phyloP scores from a whole-genome alignment of 352 stramenopile species.

The Peronospora belbahrii region DNA sequence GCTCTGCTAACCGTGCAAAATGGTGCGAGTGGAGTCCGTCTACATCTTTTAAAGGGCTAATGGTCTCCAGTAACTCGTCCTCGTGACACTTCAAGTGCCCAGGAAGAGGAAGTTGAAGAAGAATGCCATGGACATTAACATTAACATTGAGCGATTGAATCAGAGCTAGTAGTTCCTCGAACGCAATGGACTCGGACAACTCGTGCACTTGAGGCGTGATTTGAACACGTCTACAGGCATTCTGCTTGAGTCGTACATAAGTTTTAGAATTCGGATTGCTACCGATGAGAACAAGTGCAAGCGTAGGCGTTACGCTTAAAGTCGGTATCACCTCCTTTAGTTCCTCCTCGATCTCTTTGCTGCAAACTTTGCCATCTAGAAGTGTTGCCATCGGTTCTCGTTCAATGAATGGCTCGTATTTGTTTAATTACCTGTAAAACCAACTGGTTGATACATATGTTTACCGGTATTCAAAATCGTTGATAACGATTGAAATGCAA shows the following conservation, averaged over 20 bases:
- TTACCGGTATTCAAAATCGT: too few species aligned
- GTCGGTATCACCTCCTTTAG: slow-evolving; percentile 59
- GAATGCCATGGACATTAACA: slow-evolving; percentile 89
- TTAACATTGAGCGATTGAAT: slow-evolving; percentile 85
- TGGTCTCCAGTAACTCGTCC: slow-evolving; percentile 85
- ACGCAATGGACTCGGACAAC: slow-evolving; percentile 33
- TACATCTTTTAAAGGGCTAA: slow-evolving; percentile 93
- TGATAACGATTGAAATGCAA: too few species aligned
- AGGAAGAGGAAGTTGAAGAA: slow-evolving; percentile 89
- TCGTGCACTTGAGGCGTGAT: slow-evolving; percentile 83
- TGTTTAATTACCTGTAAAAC: too few species aligned
- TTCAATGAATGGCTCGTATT: slow-evolving; percentile 6
- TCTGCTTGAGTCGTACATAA: slow-evolving; percentile 98
- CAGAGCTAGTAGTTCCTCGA: slow-evolving; percentile 45
- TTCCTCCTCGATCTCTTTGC: slow-evolving; percentile 79
- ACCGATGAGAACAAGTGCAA: slow-evolving; percentile 95
- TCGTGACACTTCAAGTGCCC: slow-evolving; percentile 67
- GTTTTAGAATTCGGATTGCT: slow-evolving; percentile 89
- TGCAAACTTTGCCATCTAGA: slow-evolving; percentile 83
- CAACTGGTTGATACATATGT: too few species aligned
- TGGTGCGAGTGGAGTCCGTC: slow-evolving; percentile 98
- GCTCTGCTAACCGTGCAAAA: slow-evolving; percentile 85
- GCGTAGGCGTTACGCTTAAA: slow-evolving; percentile 52
- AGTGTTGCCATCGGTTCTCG: slow-evolving; percentile 35
- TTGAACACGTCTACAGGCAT: slow-evolving; percentile 91